Evolutionary conservation across 768 basidiomycete species (phyloP).

Genomic region (Collybia sordida): DNA sequence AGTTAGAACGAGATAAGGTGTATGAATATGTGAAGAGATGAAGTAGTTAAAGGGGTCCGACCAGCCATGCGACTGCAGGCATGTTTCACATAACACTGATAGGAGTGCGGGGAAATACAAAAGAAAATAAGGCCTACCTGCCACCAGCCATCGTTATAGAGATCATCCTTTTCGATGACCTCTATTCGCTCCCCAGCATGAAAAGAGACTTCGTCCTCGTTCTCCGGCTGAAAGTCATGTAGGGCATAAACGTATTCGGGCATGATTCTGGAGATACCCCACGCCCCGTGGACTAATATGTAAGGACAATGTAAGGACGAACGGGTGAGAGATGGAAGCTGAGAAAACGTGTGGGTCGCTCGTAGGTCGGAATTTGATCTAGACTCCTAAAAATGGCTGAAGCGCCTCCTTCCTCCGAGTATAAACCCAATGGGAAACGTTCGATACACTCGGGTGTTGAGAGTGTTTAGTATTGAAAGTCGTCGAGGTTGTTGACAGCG

Average conservation of each 20-base stretch:
- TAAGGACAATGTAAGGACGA: not conserved
- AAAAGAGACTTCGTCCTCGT: constrained; percentile 92
- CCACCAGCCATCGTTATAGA: constrained; percentile 97
- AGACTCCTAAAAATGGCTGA: too few species aligned
- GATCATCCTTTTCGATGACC: constrained; percentile 90
- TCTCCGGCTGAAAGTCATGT: constrained; percentile 87
- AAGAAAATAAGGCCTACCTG: constrained; percentile 33
- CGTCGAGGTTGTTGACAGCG: too few species aligned
- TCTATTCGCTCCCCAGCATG: constrained; percentile 83
- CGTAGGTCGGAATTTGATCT: too few species aligned
- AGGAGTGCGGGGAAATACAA: not conserved
- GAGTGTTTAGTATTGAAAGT: too few species aligned
- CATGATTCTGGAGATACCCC: constrained; percentile 39
- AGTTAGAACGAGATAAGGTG: not conserved
- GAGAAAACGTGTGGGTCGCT: constrained; percentile 1
- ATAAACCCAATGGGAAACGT: too few species aligned
- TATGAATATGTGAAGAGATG: not conserved
- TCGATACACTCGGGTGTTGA: too few species aligned
- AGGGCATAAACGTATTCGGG: constrained; percentile 84
- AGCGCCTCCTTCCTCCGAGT: too few species aligned
- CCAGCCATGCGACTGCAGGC: not conserved
- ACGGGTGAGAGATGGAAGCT: constrained; percentile 4
- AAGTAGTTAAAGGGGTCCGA: not conserved
- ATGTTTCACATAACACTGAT: not conserved
- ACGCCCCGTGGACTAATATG: not conserved